Base-by-base conservation (phyloP, 371 early-diverging fungal genomes). In the Chytridiales sp. region DNA sequence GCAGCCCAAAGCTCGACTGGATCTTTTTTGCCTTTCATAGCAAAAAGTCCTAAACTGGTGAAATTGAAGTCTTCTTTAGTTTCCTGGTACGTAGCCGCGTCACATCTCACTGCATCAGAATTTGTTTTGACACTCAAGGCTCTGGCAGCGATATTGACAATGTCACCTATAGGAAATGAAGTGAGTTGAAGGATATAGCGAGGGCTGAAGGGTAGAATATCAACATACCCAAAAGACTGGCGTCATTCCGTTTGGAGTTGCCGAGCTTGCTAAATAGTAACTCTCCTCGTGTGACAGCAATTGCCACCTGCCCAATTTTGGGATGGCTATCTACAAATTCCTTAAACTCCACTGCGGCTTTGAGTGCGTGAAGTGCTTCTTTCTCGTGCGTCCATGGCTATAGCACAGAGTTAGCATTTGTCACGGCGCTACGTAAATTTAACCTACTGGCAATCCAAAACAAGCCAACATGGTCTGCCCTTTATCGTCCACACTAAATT, bases 221-320 rank as follows among this genome's bases (percentile, higher is more conserved):
- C 26, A 29, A 22, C 11, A 17, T 9, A 48, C 48, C 48, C 5
- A 48, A 32, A 4, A 29, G 17, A 19, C 48, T 48, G 5, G 48
- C 48, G 15, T 48, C 48, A 29, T 48, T 48, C 8, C 48, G 48
- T 6, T 29, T 48, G 6, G 21, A 26, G 13, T 26, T 13, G 26
- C 48, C 48, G 31, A 48, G 24, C 26, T 48, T 17, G 48, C n/a
- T 21, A 44, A 48, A 48, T 26, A 48, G 48, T 17, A 48, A 26
- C 9, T 48, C 48, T 4, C 48, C 48, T 4, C 30, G 24, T 19
- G 26, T 48, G 48, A 48, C 30, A 9, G 26, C 21, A 9, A 19
- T 8, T 26, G 15, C 31, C 8, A 48, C 31, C 4, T 17, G 13
- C 15, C 19, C 30, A n/a, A n/a, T n/a, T 17, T 19, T 32, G 30